Percentiles rank a stretch among this genome's conserved stretches.
Conservation (phyloP, 805 yeast genomes). For the Candida peoriensis region DNA sequence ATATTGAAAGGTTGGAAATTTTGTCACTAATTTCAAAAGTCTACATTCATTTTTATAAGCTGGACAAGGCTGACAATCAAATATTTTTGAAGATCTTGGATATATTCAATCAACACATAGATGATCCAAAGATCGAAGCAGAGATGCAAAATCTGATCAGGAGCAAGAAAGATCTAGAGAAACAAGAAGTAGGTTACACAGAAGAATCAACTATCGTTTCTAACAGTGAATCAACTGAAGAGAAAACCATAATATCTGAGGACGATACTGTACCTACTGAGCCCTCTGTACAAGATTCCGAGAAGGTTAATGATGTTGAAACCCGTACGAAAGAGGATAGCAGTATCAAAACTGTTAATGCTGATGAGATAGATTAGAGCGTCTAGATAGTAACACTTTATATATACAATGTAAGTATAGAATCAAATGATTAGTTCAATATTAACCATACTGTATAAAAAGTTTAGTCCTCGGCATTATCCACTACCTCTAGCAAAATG, state of each 20-base stretch:
- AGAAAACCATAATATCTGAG: background rate
- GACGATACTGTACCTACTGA: slow-evolving; percentile 2
- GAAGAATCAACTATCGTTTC: background rate
- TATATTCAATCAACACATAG: slow-evolving; percentile 34
- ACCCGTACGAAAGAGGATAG: no score
- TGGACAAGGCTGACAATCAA: slow-evolving; percentile 31
- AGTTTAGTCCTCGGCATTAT: slow-evolving; percentile 2
- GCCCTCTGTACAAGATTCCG: no score
- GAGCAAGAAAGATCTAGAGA: slow-evolving; percentile 30
- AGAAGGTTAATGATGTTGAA: no score
- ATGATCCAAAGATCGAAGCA: slow-evolving; percentile 32
- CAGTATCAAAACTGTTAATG: no score
- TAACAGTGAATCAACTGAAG: background rate
- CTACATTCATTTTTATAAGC: slow-evolving; percentile 43
- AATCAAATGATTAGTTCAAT: background rate
- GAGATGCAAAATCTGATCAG: slow-evolving; percentile 33
- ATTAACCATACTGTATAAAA: background rate
- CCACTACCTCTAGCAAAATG: slow-evolving; percentile 20
- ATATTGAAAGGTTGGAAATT: slow-evolving; percentile 54
- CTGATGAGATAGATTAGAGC: no score
- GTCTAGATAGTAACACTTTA: no score
- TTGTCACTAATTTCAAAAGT: slow-evolving; percentile 55
- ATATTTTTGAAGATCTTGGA: slow-evolving; percentile 33
- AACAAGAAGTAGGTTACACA: background rate
- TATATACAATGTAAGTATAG: no score